Base-by-base conservation (phyloP, 2,329 filamentous ascomycete species). In the Curvularia hawaiiensis region DNA sequence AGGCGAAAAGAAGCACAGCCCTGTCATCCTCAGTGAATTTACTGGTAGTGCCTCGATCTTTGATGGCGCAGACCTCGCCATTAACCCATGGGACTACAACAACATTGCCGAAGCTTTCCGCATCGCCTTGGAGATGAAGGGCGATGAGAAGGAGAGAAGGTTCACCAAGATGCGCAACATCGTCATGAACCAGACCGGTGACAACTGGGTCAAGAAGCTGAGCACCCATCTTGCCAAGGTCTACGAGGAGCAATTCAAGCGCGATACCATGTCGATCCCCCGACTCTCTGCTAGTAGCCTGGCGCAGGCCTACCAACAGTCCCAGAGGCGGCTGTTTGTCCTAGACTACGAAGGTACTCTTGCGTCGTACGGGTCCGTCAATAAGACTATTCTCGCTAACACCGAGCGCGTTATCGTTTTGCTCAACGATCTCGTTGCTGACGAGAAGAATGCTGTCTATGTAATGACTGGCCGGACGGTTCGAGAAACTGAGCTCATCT, bases 61-160 rank as follows among this genome's bases (percentile, higher is more conserved):
- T 69, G 86, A 87, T 16, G 86, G 89, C 45, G 86, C 91, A 57
- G 90, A 95, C 62, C 83, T 98, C 14, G 85, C 91, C 0, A 90
- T 98, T 69, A 98, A 98, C 72, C 94, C 94, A 0, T 98, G 94
- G 94, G 91, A 97, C 74, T 97, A 97, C 75, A 86, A 89, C 35
- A 87, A 92, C 72, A 96, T 91, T 67, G 91, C 92, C 50, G 88
- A 95, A 31, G 91, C 92, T 10, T 94, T 98, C 77, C 88, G 90
- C 74, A 82, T 84, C 52, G 92, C 93, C 0, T 80, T 98, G 18
- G 90, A 94, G 64, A 96, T 97, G 88, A 80, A 78, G 3, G 83
- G 86, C 2, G 84, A 86, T 2, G 91, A 97, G 74, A 94, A 91
- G 76, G 81, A 86, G 59, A 75, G 79, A 14, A 86, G 92, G 12